These are phyloP conservation scores for Epichloe uncinata DNA, from an alignment of 2,329 filamentous ascomycete genomes.

Conservation along the genomic window DNA sequence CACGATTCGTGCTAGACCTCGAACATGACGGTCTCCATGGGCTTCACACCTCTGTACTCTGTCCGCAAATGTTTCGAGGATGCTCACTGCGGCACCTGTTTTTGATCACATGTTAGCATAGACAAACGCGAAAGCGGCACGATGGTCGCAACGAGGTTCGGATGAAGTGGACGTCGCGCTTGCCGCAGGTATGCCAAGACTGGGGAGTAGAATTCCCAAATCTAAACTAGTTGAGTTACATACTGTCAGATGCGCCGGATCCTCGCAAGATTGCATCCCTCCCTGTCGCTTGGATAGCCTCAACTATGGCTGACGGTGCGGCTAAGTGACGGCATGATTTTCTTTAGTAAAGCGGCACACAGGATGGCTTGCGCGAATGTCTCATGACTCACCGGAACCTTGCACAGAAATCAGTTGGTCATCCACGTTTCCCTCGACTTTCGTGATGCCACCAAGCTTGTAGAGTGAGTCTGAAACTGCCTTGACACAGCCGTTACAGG, in stretches of 20 bases:
- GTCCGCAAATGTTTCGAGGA: constrained; percentile 74
- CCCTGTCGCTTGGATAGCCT: constrained; percentile 78
- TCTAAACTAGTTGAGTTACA: constrained; percentile 19
- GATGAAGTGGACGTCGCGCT: background rate
- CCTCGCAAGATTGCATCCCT: constrained; percentile 90
- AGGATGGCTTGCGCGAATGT: background rate
- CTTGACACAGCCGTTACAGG: constrained; percentile 79
- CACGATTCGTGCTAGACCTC: constrained; percentile 85
- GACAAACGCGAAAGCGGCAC: background rate
- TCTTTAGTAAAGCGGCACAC: background rate
- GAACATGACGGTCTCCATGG: constrained; percentile 44
- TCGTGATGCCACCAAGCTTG: constrained; percentile 65
- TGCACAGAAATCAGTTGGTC: constrained; percentile 76
- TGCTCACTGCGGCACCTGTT: constrained; percentile 74
- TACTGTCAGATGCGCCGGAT: constrained; percentile 73
- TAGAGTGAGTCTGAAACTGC: constrained; percentile 69
- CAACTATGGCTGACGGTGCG: constrained; percentile 77
- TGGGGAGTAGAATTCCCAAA: background rate
- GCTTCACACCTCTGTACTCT: constrained; percentile 30
- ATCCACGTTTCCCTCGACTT: constrained; percentile 68
- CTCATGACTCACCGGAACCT: constrained; percentile 50
- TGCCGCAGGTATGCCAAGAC: background rate
- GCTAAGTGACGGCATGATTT: constrained; percentile 29
- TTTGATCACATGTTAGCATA: constrained; percentile 6
- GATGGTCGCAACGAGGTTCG: background rate